These are phyloP conservation scores for Xylaria venustula DNA, from an alignment of 495 filamentous ascomycete species.

Conservation along the genomic window DNA sequence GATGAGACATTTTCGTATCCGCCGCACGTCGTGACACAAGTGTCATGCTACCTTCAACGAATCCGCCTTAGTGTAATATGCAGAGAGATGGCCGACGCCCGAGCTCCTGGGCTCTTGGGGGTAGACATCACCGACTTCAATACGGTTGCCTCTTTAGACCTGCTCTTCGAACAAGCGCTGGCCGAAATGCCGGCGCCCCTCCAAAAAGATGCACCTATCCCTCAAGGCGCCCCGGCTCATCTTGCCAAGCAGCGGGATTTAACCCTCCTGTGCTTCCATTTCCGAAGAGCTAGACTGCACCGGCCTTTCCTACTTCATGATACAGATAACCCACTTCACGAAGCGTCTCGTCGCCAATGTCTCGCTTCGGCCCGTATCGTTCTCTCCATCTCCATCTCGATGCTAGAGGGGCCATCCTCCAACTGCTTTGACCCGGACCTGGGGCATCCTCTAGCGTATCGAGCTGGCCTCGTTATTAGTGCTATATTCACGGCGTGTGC, in stretches of 20 bases:
- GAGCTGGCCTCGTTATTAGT: conserved; percentile 13
- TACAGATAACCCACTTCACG: neutral
- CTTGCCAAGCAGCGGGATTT: conserved; percentile 18
- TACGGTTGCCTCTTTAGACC: conserved; percentile 13
- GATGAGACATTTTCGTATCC: conserved; percentile 35
- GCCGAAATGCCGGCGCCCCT: conserved; percentile 16
- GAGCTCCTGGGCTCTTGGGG: conserved; percentile 8
- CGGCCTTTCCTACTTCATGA: conserved; percentile 25
- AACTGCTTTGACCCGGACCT: neutral
- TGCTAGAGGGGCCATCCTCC: neutral
- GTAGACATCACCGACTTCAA: conserved; percentile 18
- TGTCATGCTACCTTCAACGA: conserved; percentile 48
- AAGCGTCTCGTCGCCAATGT: conserved; percentile 10
- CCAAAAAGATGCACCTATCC: neutral
- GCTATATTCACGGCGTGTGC: conserved; percentile 10
- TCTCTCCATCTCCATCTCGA: neutral
- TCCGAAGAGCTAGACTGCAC: conserved; percentile 22
- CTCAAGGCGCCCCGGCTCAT: neutral
- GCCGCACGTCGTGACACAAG: conserved; percentile 38
- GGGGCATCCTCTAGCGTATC: neutral
- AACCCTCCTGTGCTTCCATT: conserved; percentile 17
- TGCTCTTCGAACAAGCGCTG: conserved; percentile 19
- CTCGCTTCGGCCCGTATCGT: conserved; percentile 9
- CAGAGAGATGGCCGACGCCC: conserved; percentile 40
- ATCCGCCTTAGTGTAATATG: conserved; percentile 46